A percentile compares a stretch with the other conserved stretches of the same genome.
phyloP scores from a whole-genome alignment of 73 alveolate genomes.

The Stentor roeselii region DNA sequence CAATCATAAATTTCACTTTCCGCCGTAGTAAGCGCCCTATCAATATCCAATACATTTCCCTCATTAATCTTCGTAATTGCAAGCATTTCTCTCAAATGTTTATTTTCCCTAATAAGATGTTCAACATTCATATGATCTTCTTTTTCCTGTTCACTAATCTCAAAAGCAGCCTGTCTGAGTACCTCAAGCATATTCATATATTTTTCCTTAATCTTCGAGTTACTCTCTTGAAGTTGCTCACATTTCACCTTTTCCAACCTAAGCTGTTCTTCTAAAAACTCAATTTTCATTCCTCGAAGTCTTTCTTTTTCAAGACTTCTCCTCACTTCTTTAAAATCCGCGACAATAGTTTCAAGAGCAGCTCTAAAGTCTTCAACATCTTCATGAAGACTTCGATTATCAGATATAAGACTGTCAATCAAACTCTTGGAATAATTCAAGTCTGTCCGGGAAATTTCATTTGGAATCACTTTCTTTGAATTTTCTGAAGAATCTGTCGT shows the following conservation, averaged over 20 bases:
- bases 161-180: slow-evolving; percentile 26
- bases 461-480: background rate
- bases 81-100: slow-evolving; percentile 24
- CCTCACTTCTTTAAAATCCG: background rate
- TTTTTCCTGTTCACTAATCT: slow-evolving; percentile 18
- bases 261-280: slow-evolving; percentile 25
- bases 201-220: background rate
- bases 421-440: background rate
- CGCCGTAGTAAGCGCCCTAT: background rate
- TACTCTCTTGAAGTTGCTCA: background rate
- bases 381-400: slow-evolving; percentile 10
- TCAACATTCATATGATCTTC: slow-evolving; percentile 17
- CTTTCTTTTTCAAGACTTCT: background rate
- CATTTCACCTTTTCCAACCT: background rate
- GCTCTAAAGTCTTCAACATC: slow-evolving; percentile 25
- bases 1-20: slow-evolving; percentile 8
- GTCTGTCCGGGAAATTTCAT: slow-evolving; percentile 16
- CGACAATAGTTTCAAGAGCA: background rate
- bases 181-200: slow-evolving; percentile 20
- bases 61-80: background rate
- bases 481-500: background rate
- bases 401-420: background rate
- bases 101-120: slow-evolving; percentile 12
- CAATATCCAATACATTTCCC: background rate
- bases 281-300: slow-evolving; percentile 9